Evolutionary conservation across 2,329 filamentous ascomycete genomes (phyloP), one percentile per base, ranked within the genome.

Genomic region (Penicillium olsonii): DNA sequence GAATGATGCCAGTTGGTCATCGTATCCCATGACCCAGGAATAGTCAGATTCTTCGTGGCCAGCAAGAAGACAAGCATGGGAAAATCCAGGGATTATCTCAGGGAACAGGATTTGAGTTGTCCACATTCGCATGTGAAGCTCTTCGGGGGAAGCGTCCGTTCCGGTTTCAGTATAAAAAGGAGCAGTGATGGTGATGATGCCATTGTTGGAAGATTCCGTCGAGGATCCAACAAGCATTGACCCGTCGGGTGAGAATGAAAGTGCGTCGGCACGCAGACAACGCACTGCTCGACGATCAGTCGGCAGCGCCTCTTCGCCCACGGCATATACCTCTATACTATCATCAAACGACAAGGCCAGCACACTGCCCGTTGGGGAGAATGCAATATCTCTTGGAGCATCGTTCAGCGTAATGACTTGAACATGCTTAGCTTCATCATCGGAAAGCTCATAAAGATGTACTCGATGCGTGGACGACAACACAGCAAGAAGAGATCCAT

Each of bases 91-190:
- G 57, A 85, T 90, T n/a, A 84, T 86, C 59, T 91, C 89, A 3
- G 89, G 88, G 48, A 92, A 92, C 3, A 94, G 74, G 38, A 94
- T 92, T 27, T 90, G 91, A 0, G 88, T 90, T 6, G 89, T 92
- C 89, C 89, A 94, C 63, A 92, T 80, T 19, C 85, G 82, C 65
- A 85, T 87, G 53, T 90, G 79, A 54, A 84, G 81, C 50, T 88
- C 83, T 48, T 70, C 68, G 17, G 68, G 66, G 8, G 73, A 72
- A 33, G 76, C 61, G 50, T 87, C 84, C 11, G 76, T 64, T 45
- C 72, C 71, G 24, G 71, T 68, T 42, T 77, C 79, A 35, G 88
- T 85, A 66, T 89, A 90, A 63, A 91, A 91, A 1, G 89, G 88
- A 0, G 88, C 88, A 0, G 87, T 90, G 27, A 94, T 78, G 41